Base-by-base conservation (phyloP, 352 stramenopile species). In the Globisporangium orthogonon region DNA sequence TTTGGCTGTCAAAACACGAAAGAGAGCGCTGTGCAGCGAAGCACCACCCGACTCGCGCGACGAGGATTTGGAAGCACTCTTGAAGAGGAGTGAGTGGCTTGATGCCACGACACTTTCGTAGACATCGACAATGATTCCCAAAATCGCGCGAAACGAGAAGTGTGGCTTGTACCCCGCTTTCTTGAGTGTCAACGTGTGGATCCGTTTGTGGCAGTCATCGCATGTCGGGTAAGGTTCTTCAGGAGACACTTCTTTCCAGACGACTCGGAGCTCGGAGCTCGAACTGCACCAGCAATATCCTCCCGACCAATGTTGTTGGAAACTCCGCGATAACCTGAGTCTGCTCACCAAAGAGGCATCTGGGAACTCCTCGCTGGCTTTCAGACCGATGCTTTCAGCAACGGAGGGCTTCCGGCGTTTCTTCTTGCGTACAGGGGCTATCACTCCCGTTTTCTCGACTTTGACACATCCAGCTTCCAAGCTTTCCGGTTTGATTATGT, bases 221-320 rank as follows among this genome's bases (percentile, higher is more conserved):
- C 60, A 76, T 44, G 39, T 67, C 1, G 4, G 18, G 0, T 49
- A 35, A 15, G 6, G 4, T 43, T 52, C 5, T 4, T 62, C 47
- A 30, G n/a, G 10, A 7, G 37, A 23, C 7, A 47, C 44, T 7
- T 67, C 47, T 29, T 23, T 65, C 72, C 67, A 77, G 43, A 65
- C n/a, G 33, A 78, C 60, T 7, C 56, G 47, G 4, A 82, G 53
- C 10, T 56, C 46, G 10, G 62, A 58, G 28, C 52, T 60, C 7
- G 59, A 31, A 11, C 30, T 4, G 18, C 63, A 89, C 78, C 78
- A 89, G 52, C 78, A 89, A 28, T 73, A 84, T 0, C 73, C 78
- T 52, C 62, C 69, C n/a, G 73, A 74, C 76, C 76, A 89, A 18
- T 73, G 65, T 17, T 60, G 49, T 39, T 63, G 62, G 54, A 89